These are phyloP conservation scores for Benincasa hispida DNA, from an alignment of 306 rosid species.

Conservation along the genomic window DNA sequence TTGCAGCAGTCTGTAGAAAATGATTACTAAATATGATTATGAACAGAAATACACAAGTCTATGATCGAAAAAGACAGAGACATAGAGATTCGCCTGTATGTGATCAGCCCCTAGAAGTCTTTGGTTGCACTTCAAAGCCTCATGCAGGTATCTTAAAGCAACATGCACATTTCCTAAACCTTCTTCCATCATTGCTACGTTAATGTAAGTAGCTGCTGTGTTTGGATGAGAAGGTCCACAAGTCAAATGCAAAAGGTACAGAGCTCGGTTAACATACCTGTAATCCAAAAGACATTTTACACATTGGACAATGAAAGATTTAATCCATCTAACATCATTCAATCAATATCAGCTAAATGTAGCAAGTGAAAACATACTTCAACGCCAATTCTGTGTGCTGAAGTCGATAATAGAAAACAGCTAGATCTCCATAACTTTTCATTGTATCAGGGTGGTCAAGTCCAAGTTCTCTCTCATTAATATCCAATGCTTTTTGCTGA, in stretches of 20 bases:
- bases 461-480: slow-evolving; percentile 97
- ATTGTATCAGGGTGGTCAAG: slow-evolving; percentile 99
- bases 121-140: slow-evolving; percentile 94
- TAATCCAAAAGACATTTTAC: neutral
- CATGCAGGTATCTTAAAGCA: slow-evolving; percentile 94
- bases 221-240: slow-evolving; percentile 99
- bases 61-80: neutral
- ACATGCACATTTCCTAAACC: slow-evolving; percentile 94
- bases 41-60: neutral
- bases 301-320: neutral
- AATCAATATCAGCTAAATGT: neutral
- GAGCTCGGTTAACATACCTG: slow-evolving; percentile 93
- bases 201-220: slow-evolving; percentile 96
- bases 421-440: slow-evolving; percentile 98
- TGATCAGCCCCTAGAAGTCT: slow-evolving; percentile 96
- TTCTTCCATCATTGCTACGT: slow-evolving; percentile 99
- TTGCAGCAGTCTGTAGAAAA: slow-evolving; percentile 83
- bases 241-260: slow-evolving; percentile 87
- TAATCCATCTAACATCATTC: neutral
- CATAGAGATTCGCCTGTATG: slow-evolving; percentile 58
- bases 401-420: slow-evolving; percentile 96
- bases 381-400: slow-evolving; percentile 95
- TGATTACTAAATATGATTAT: neutral
- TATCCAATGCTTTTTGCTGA: slow-evolving; percentile 96
- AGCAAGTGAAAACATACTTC: slow-evolving; percentile 40